Evolutionary conservation across 257 asterid genomes (phyloP).

Genomic region (Gentiana macrophylla): DNA sequence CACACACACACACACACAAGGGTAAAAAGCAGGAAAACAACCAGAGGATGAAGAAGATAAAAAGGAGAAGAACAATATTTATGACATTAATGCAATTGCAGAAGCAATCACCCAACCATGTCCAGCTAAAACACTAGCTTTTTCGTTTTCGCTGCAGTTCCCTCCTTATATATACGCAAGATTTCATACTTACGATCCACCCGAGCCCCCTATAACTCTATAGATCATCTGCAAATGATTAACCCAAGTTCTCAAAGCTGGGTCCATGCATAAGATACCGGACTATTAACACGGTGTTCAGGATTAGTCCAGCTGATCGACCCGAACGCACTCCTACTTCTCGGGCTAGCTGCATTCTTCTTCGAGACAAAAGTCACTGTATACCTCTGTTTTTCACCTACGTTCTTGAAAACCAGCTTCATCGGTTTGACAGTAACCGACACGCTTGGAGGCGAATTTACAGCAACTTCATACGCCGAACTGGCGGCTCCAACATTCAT

Average conservation of each 20-base stretch:
- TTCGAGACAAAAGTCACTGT: conserved; percentile 61
- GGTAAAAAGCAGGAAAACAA: too few relatives aligned
- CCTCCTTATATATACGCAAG: too few relatives aligned
- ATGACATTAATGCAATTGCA: background rate
- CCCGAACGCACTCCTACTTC: conserved; percentile 39
- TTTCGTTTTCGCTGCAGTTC: too few relatives aligned
- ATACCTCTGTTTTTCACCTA: conserved; percentile 38
- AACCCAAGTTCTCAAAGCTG: conserved; percentile 1
- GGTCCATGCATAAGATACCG: conserved; percentile 62
- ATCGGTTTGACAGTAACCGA: conserved; percentile 47
- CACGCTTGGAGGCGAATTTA: conserved; percentile 38
- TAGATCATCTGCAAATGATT: too few relatives aligned
- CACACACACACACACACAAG: too few relatives aligned
- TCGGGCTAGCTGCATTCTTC: conserved; percentile 14
- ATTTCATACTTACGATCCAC: too few relatives aligned
- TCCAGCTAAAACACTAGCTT: too few relatives aligned
- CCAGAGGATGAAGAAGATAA: background rate
- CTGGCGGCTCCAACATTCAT: conserved; percentile 69
- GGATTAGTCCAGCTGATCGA: conserved; percentile 58
- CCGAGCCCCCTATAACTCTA: too few relatives aligned
- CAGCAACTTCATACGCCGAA: conserved; percentile 25
- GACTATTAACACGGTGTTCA: conserved; percentile 54
- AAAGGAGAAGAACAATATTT: background rate
- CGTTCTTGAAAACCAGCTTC: conserved; percentile 35
- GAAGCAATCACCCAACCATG: background rate